phyloP scores from a whole-genome alignment of 129 eudicot genomes.

The Scalesia atractyloides region DNA sequence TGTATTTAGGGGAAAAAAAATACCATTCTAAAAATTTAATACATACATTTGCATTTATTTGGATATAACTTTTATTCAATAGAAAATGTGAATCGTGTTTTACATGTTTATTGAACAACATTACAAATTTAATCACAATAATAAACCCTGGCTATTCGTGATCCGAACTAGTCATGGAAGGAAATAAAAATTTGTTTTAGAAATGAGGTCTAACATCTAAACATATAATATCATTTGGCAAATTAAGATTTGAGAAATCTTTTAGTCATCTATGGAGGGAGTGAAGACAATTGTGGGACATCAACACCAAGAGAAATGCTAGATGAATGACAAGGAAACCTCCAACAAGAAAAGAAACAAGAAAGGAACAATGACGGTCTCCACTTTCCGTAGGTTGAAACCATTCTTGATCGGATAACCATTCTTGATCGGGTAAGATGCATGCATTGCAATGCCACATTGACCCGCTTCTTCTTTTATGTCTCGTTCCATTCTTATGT shows the following conservation, averaged over 20 bases:
- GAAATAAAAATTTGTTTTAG: no score
- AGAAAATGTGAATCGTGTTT: neutral
- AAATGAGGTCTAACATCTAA: no score
- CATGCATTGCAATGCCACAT: slow-evolving; percentile 35
- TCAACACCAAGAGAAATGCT: neutral
- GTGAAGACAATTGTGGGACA: neutral
- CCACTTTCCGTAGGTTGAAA: neutral
- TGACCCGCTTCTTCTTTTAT: slow-evolving; percentile 26
- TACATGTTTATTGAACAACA: neutral
- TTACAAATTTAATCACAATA: no score
- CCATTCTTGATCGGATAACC: neutral
- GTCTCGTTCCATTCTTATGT: slow-evolving; percentile 48
- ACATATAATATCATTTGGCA: no score
- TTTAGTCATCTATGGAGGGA: no score
- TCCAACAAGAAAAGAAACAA: neutral
- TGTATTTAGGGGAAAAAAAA: no score
- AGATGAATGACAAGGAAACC: slow-evolving; percentile 36
- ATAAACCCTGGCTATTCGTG: no score
- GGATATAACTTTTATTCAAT: slow-evolving; percentile 1
- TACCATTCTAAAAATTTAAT: no score
- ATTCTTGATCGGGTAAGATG: slow-evolving; percentile 27
- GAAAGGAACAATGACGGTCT: neutral
- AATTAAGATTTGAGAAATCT: no score
- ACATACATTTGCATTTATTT: slow-evolving; percentile 8
- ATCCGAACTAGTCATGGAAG: no score